Percentiles rank a stretch among this genome's conserved stretches.
Conservation (phyloP, 495 filamentous ascomycete genomes). For the Chaetomium fimeti region DNA sequence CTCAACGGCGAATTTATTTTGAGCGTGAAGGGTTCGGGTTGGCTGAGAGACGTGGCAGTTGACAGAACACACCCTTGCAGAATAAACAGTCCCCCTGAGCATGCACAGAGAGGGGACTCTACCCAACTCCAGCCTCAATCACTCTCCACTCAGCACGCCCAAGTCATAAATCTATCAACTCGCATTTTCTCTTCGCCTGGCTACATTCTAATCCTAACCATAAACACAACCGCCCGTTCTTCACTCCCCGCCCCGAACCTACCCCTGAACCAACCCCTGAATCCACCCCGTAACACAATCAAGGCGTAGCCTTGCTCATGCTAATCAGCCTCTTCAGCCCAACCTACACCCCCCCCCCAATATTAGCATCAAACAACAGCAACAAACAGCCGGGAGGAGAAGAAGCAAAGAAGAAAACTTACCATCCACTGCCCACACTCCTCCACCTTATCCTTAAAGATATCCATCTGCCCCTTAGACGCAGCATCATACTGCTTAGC, state of each 20-base stretch:
- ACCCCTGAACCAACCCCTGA: background rate
- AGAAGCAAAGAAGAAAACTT: constrained; percentile 45
- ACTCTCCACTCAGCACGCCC: too few species aligned
- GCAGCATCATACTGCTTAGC: constrained; percentile 75
- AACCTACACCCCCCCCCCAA: constrained; percentile 52
- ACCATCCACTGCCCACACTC: constrained; percentile 98
- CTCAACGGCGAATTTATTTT: background rate
- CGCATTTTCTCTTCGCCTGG: constrained; percentile 12
- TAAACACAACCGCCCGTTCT: background rate
- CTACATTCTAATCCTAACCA: constrained; percentile 14
- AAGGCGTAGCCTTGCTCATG: constrained; percentile 80
- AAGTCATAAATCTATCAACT: constrained; percentile 3
- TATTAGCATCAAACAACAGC: constrained; percentile 13
- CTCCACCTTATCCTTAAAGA: constrained; percentile 75
- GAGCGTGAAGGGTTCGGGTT: background rate
- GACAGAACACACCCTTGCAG: too few species aligned
- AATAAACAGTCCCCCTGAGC: too few species aligned
- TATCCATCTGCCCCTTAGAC: constrained; percentile 69
- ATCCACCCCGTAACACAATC: too few species aligned
- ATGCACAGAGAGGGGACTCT: too few species aligned
- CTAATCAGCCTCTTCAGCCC: constrained; percentile 88
- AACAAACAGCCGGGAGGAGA: too few species aligned
- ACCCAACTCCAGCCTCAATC: background rate
- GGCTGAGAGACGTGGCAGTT: background rate
- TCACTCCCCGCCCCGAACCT: background rate